A percentile compares a stretch with the other conserved stretches of the same genome.
Conservation (phyloP, 306 rosid genomes). For the Begonia loranthoides region DNA sequence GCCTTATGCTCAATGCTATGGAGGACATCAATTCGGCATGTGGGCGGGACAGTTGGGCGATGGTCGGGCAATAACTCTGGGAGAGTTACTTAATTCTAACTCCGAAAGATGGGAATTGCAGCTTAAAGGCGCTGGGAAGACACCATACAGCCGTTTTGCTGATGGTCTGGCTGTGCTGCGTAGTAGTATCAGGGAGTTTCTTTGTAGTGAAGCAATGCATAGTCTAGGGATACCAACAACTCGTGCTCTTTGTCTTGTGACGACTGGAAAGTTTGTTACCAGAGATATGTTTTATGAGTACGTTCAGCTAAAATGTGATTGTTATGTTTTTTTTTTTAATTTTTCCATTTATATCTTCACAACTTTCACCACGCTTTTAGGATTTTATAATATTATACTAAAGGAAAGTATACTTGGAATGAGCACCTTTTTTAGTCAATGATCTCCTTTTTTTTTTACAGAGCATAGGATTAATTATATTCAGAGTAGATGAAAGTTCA, state of each 20-base stretch:
- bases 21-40: conserved; percentile 97
- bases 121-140: conserved; percentile 96
- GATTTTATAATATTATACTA: too few species aligned
- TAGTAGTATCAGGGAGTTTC: conserved; percentile 95
- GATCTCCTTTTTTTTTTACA: too few species aligned
- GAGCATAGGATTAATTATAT: too few species aligned
- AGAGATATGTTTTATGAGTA: conserved; percentile 99
- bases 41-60: conserved; percentile 99
- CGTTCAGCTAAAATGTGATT: conserved; percentile 8
- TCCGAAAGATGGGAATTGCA: conserved; percentile 95
- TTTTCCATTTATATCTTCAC: not conserved
- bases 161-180: conserved; percentile 98
- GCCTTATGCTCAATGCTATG: conserved; percentile 96
- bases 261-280: conserved; percentile 74
- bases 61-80: conserved; percentile 93
- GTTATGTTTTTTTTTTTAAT: not conserved
- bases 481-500: too few species aligned
- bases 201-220: conserved; percentile 97
- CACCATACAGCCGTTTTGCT: conserved; percentile 93
- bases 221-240: conserved; percentile 92
- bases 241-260: conserved; percentile 84
- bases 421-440: too few species aligned
- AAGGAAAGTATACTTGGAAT: too few species aligned
- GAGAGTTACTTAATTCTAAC: conserved; percentile 69
- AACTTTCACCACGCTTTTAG: not conserved